Base-by-base conservation (phyloP, 352 stramenopile genomes). In the Peronospora farinosa region DNA sequence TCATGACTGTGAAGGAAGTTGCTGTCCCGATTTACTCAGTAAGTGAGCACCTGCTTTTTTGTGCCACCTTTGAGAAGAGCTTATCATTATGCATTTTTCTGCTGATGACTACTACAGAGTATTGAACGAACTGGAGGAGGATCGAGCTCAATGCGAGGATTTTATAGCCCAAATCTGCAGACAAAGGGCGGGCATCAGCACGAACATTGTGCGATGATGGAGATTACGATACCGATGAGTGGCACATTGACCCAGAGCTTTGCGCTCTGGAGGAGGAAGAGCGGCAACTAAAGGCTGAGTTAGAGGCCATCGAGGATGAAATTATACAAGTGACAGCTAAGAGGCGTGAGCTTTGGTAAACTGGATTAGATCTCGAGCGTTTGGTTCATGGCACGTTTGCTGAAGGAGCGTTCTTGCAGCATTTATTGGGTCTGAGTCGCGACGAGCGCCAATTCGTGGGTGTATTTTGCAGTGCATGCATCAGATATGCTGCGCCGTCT, bases 401-500 rank as follows among this genome's bases (percentile, higher is more conserved):
- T 10, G 74, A 91, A 53, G 78, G 78, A 8, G 83, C 80, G 2
- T 86, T 89, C 33, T 36, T 92, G 40, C 83, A 93, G 51, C 78
- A 91, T 52, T 51, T 87, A 21, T 63, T 88, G 7, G 73, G 78
- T 1, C 50, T 86, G 11, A 90, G 73, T 15, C 75, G 77, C 12
- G 76, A 93, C 23, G 80, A 93, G 48, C 78, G 78, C 3, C 73
- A 90, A 30, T 88, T 71, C 0, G 79, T 91, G 9, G 61, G 72
- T 30, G 75, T 89, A 2, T 91, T 90, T n/a, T 39, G 78, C 73
- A 8, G 76, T 88, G 7, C 78, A 91, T 55, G 75, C 76, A n/a
- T 88, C 76, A 15, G 81, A 93, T 33, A 76, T 91, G 68, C 55
- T 93, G 37, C 74, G 79, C 2, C 72, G 78, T 9, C 57, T 93